Conservation (phyloP, 148 eudicot genomes). For the Rhododendron williamsianum region DNA sequence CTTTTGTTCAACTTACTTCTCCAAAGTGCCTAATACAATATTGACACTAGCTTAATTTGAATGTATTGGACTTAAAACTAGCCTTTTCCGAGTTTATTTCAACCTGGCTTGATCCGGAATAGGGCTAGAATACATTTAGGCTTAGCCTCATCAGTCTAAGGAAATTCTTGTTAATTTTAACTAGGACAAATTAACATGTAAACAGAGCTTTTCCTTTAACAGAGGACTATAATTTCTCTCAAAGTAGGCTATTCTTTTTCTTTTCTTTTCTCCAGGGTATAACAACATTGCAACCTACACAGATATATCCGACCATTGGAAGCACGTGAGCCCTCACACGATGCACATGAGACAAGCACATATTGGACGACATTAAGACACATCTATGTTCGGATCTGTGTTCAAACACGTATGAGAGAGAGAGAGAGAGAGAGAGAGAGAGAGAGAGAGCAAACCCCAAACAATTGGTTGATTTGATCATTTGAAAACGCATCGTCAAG, state of each 20-base stretch:
- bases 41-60: not conserved
- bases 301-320: not conserved
- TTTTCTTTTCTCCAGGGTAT: not conserved
- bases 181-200: not conserved
- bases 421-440: not conserved
- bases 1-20: not conserved
- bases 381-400: no score
- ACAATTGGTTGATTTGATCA: conserved; percentile 11
- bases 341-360: not conserved
- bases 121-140: not conserved
- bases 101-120: not conserved
- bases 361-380: not conserved
- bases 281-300: not conserved
- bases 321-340: not conserved
- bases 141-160: not conserved
- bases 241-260: not conserved
- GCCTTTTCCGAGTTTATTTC: not conserved
- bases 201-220: not conserved
- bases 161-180: not conserved
- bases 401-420: not conserved
- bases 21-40: not conserved
- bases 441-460: not conserved
- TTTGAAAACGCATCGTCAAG: conserved; percentile 2
- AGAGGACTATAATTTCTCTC: not conserved
- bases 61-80: not conserved